A percentile compares a stretch with the other conserved stretches of the same genome.
Evolutionary conservation across 257 asterid species (phyloP).

Genomic region (Striga asiatica): DNA sequence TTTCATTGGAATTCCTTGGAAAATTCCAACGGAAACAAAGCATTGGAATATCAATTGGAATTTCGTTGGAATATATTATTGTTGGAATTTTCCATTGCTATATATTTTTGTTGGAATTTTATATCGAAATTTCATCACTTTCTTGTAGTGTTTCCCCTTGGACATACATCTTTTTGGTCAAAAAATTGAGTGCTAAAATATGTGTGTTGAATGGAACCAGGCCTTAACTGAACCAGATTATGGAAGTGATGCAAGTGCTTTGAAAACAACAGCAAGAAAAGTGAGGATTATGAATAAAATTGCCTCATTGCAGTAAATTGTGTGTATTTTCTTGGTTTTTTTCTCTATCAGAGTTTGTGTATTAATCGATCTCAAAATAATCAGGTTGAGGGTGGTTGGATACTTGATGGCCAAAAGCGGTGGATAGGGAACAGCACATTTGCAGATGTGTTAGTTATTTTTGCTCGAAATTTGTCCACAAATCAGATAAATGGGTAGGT

Average conservation of each 20-base stretch:
- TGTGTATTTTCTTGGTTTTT: not conserved
- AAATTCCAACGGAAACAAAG: too few species aligned
- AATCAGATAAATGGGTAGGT: constrained; percentile 87
- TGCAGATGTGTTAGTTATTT: constrained; percentile 75
- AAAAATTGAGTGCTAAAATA: not conserved
- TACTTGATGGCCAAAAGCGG: constrained; percentile 91
- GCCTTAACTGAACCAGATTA: constrained; percentile 90
- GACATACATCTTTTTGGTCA: not conserved
- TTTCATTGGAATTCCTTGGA: too few species aligned
- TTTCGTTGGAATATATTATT: too few species aligned
- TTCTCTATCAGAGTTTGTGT: not conserved
- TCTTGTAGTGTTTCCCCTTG: too few species aligned
- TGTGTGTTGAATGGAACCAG: constrained; percentile 29
- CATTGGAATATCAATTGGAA: too few species aligned
- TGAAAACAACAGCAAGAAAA: constrained; percentile 79
- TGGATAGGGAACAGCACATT: constrained; percentile 99
- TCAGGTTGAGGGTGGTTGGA: constrained; percentile 97
- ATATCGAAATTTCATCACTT: too few species aligned
- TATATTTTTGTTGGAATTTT: too few species aligned
- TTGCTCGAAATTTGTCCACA: constrained; percentile 66
- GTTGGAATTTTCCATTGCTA: too few species aligned
- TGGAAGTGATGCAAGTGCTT: constrained; percentile 96
- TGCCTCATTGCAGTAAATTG: not conserved
- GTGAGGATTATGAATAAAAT: constrained; percentile 23
- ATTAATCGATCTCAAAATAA: constrained; percentile 14